Conservation (phyloP, 2,329 filamentous ascomycete species). For the Neonectria sp. region DNA sequence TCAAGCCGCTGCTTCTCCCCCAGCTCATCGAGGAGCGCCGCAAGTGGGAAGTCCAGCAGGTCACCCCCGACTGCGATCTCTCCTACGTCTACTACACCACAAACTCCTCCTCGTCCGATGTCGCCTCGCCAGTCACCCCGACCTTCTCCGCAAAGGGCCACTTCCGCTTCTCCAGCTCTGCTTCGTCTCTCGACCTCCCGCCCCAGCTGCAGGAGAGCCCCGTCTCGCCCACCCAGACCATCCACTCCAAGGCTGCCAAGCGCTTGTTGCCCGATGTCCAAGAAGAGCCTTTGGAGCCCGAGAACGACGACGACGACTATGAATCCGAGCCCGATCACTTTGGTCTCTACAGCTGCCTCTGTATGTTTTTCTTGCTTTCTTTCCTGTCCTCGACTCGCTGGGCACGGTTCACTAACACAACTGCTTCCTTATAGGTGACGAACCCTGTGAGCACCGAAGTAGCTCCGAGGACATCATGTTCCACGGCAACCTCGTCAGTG, state of each 20-base stretch:
- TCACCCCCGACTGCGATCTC: conserved; percentile 52
- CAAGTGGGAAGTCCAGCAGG: conserved; percentile 55
- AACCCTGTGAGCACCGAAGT: conserved; percentile 71
- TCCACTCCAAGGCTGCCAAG: conserved; percentile 70
- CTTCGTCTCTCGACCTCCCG: conserved; percentile 81
- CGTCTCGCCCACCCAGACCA: conserved; percentile 66
- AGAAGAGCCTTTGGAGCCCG: conserved; percentile 84
- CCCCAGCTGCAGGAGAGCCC: conserved; percentile 61
- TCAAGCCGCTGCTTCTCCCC: conserved; percentile 69
- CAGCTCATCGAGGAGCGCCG: conserved; percentile 67
- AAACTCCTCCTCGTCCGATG: conserved; percentile 75
- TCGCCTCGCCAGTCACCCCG: conserved; percentile 79
- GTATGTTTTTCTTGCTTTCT: conserved; percentile 67
- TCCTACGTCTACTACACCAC: conserved; percentile 61
- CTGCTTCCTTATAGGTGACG: conserved; percentile 66
- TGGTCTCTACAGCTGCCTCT: conserved; percentile 78
- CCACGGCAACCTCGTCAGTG: conserved; percentile 55
- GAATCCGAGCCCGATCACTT: conserved; percentile 60
- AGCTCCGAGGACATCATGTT: conserved; percentile 57
- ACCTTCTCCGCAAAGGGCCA: conserved; percentile 78
- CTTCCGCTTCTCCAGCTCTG: conserved; percentile 79
- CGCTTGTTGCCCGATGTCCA: conserved; percentile 84
- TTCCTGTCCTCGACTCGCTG: conserved; percentile 11
- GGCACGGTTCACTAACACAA: conserved; percentile 28
- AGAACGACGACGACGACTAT: conserved; percentile 70